Percentiles rank a stretch among this genome's conserved stretches.
Conservation (phyloP, 2,329 filamentous ascomycete species). For the Leptographium wingfieldii region DNA sequence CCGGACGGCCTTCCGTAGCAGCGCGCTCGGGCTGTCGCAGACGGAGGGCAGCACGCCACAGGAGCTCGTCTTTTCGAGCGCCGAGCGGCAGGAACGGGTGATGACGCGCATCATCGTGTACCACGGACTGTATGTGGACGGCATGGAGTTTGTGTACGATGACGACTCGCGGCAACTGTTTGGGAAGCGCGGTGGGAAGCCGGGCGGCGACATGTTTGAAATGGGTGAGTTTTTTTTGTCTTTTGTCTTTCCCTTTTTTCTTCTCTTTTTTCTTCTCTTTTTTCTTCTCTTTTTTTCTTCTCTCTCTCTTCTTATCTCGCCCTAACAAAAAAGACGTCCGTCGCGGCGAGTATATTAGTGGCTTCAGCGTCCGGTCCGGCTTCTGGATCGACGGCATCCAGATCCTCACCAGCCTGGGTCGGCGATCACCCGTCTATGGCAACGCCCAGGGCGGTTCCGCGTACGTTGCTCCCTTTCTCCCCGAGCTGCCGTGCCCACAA, state of each 20-base stretch:
- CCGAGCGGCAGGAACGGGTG: slow-evolving; percentile 55
- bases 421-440: slow-evolving; percentile 75
- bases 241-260: background rate
- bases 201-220: slow-evolving; percentile 60
- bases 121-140: slow-evolving; percentile 64
- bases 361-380: slow-evolving; percentile 72
- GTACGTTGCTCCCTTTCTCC: slow-evolving; percentile 39
- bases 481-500: slow-evolving; percentile 1
- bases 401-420: slow-evolving; percentile 77
- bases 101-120: slow-evolving; percentile 65
- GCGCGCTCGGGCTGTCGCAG: slow-evolving; percentile 58
- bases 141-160: slow-evolving; percentile 87
- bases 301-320: background rate
- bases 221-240: slow-evolving; percentile 44
- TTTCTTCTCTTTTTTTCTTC: background rate
- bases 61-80: slow-evolving; percentile 63
- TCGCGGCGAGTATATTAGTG: slow-evolving; percentile 74
- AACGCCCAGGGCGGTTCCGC: slow-evolving; percentile 66
- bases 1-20: slow-evolving; percentile 63
- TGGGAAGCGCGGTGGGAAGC: slow-evolving; percentile 63
- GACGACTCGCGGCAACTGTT: slow-evolving; percentile 76
- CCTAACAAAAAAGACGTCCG: slow-evolving; percentile 49
- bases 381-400: slow-evolving; percentile 81
- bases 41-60: slow-evolving; percentile 58
- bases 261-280: background rate